Percentiles rank a stretch among this genome's conserved stretches.
phyloP scores from a whole-genome alignment of 768 basidiomycete genomes.

The Lactarius psammicola region DNA sequence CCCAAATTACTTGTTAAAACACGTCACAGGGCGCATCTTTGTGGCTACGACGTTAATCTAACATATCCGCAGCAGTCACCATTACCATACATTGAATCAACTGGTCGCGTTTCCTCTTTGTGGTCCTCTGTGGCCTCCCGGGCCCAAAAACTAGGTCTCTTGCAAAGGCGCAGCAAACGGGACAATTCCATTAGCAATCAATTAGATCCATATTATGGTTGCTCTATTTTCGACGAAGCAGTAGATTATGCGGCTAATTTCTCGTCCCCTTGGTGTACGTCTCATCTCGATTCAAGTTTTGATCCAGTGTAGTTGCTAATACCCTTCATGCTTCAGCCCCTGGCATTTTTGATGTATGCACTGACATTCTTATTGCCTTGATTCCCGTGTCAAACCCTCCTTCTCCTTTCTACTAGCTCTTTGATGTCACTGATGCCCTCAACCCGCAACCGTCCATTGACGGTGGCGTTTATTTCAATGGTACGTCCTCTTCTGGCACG shows the following conservation, averaged over 20 bases:
- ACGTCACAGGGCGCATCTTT: conserved; percentile 50
- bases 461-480: conserved; percentile 59
- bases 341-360: conserved; percentile 22
- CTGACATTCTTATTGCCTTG: background rate
- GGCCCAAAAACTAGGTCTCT: conserved; percentile 32
- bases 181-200: background rate
- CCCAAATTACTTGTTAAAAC: background rate
- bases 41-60: conserved; percentile 63
- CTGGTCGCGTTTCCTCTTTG: conserved; percentile 19
- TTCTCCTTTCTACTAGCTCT: conserved; percentile 30
- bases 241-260: conserved; percentile 72
- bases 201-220: conserved; percentile 41
- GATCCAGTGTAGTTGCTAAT: background rate
- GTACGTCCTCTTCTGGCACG: conserved; percentile 37
- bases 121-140: conserved; percentile 31
- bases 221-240: conserved; percentile 61
- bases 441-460: conserved; percentile 51
- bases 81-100: conserved; percentile 42
- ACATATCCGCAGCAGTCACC: conserved; percentile 62
- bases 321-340: conserved; percentile 3
- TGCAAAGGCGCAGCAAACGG: conserved; percentile 40
- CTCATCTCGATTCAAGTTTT: background rate
- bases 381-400: background rate
- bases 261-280: conserved; percentile 57
- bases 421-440: conserved; percentile 37